These are phyloP conservation scores for Mollisia scopiformis DNA, from an alignment of 2,329 filamentous ascomycete genomes.

Conservation along the genomic window DNA sequence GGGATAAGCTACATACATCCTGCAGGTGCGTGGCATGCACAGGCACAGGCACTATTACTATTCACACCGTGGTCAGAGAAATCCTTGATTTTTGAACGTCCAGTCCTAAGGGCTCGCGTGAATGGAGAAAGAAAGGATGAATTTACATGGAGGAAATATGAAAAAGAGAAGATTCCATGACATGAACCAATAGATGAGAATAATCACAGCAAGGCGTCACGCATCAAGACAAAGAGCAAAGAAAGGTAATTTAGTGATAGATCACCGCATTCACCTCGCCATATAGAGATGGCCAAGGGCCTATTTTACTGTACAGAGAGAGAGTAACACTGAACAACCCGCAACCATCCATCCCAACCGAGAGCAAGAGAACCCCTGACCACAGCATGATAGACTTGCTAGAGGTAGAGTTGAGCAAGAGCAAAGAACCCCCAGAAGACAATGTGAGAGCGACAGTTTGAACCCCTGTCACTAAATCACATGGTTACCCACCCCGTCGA, in stretches of 20 bases:
- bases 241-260: not conserved
- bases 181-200: no score
- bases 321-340: not conserved
- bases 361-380: constrained; percentile 11
- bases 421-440: constrained; percentile 2
- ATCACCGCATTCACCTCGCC: constrained; percentile 4
- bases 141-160: no score
- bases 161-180: not conserved
- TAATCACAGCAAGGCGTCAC: not conserved
- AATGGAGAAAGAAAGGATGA: no score
- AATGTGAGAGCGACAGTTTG: not conserved
- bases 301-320: constrained; percentile 16
- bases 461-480: not conserved
- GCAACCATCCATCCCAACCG: constrained; percentile 1
- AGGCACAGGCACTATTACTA: no score
- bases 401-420: constrained; percentile 2
- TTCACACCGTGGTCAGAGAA: no score
- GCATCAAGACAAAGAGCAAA: not conserved
- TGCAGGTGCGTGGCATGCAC: no score
- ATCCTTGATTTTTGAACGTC: no score
- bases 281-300: constrained; percentile 4
- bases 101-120: no score
- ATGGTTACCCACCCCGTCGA: not conserved
- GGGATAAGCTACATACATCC: no score
- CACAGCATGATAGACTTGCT: not conserved